These are phyloP conservation scores for Zelopaecilomyces penicillatus DNA, from an alignment of 2,329 filamentous ascomycete genomes.

Conservation along the genomic window DNA sequence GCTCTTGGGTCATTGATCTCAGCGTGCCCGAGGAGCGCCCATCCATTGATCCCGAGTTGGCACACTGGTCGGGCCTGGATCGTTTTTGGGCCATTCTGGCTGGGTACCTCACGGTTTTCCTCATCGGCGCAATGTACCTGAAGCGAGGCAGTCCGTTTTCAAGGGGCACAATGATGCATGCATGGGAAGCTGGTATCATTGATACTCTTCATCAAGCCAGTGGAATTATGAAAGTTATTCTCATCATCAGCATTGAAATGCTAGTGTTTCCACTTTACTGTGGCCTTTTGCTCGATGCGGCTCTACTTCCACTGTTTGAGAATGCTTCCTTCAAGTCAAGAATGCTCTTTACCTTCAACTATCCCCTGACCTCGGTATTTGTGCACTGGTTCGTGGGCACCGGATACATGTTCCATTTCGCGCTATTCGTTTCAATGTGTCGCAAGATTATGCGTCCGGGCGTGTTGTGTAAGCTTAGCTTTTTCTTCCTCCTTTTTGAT, in stretches of 20 bases:
- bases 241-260: constrained; percentile 99
- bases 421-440: constrained; percentile 97
- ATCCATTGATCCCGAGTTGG: constrained; percentile 47
- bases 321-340: constrained; percentile 69
- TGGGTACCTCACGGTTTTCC: constrained; percentile 71
- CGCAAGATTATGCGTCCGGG: constrained; percentile 93
- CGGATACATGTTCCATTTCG: constrained; percentile 99
- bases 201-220: constrained; percentile 87
- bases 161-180: constrained; percentile 43
- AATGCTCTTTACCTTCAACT: constrained; percentile 66
- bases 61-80: constrained; percentile 59
- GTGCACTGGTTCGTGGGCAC: constrained; percentile 99
- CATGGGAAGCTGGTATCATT: constrained; percentile 68
- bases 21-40: constrained; percentile 31
- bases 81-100: constrained; percentile 64
- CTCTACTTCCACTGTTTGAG: constrained; percentile 82
- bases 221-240: constrained; percentile 92
- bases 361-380: constrained; percentile 85
- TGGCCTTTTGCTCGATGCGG: constrained; percentile 79
- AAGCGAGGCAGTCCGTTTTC: constrained; percentile 64
- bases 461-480: constrained; percentile 66
- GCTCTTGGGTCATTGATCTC: constrained; percentile 51
- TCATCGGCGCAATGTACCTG: constrained; percentile 71
- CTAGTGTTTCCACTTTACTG: constrained; percentile 94
- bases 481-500: not conserved